phyloP scores from a whole-genome alignment of 1,139 yeast species.

The Tardiomyces blankii region DNA sequence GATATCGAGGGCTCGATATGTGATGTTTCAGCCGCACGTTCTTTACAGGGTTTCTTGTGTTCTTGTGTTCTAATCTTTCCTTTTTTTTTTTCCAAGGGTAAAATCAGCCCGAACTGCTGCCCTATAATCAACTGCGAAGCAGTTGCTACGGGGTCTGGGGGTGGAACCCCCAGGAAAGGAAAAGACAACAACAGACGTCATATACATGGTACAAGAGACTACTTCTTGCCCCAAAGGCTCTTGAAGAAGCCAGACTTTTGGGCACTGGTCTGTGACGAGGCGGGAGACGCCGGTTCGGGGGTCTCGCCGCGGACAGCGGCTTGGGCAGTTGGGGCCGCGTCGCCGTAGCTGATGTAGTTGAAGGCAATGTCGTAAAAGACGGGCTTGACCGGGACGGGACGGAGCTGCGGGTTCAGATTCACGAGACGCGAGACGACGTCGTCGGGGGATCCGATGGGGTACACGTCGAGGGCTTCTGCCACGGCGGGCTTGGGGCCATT shows the following conservation, averaged over 20 bases:
- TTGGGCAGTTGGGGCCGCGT: background rate
- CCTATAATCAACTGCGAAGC: too few species aligned
- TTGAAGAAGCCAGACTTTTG: background rate
- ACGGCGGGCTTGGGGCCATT: constrained; percentile 20
- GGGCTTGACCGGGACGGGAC: constrained; percentile 69
- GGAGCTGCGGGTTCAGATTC: constrained; percentile 34
- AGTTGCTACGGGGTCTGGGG: too few species aligned
- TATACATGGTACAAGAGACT: background rate
- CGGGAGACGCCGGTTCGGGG: background rate
- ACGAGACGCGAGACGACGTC: constrained; percentile 35
- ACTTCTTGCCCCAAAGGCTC: background rate
- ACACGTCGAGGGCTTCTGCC: constrained; percentile 41
- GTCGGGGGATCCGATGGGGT: constrained; percentile 22
- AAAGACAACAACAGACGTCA: too few species aligned
- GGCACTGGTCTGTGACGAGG: background rate
- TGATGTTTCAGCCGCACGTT: background rate
- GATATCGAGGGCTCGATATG: too few species aligned
- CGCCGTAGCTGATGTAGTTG: constrained; percentile 44
- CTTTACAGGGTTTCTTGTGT: too few species aligned
- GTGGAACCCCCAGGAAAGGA: too few species aligned
- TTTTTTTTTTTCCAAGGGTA: too few species aligned
- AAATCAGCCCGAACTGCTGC: too few species aligned
- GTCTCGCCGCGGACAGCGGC: background rate
- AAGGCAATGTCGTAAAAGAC: constrained; percentile 83
- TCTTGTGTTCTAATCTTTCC: too few species aligned